These are phyloP conservation scores for Williopsis jadinii DNA, from an alignment of 1,139 yeast species.

Conservation along the genomic window DNA sequence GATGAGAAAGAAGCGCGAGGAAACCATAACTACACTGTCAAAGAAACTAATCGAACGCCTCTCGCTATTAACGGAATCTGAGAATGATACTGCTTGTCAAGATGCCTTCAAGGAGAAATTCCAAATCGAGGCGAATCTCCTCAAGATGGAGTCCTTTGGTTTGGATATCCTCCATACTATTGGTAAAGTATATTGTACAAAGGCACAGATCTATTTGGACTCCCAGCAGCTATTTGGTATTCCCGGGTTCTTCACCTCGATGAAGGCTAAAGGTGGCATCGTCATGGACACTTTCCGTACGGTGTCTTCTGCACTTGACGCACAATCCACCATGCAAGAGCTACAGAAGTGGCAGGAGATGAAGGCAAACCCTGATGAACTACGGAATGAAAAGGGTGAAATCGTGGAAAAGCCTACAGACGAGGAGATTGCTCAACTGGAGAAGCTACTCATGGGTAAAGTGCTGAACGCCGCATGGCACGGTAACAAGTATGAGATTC, in stretches of 20 bases:
- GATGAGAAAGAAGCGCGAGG: slow-evolving; percentile 61
- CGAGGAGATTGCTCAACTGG: slow-evolving; percentile 82
- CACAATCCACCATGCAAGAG: slow-evolving; percentile 83
- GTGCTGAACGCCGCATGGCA: slow-evolving; percentile 95
- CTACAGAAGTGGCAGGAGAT: slow-evolving; percentile 63
- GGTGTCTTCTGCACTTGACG: slow-evolving; percentile 81
- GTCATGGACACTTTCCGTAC: slow-evolving; percentile 84
- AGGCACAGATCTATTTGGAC: slow-evolving; percentile 50
- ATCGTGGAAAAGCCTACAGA: slow-evolving; percentile 53
- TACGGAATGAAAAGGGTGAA: slow-evolving; percentile 39
- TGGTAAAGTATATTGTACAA: slow-evolving; percentile 69
- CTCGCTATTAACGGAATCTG: slow-evolving; percentile 79
- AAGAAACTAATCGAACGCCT: slow-evolving; percentile 59
- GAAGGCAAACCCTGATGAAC: slow-evolving; percentile 32
- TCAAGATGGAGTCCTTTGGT: slow-evolving; percentile 92
- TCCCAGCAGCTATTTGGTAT: slow-evolving; percentile 75
- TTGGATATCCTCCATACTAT: slow-evolving; percentile 82
- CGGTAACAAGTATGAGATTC: slow-evolving; percentile 86
- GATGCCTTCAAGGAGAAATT: slow-evolving; percentile 65
- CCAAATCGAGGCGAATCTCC: slow-evolving; percentile 75
- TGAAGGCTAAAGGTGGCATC: slow-evolving; percentile 83
- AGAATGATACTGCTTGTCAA: slow-evolving; percentile 61
- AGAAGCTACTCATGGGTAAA: slow-evolving; percentile 80
- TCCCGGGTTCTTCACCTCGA: slow-evolving; percentile 77
- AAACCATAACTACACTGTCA: slow-evolving; percentile 60